phyloP scores from a whole-genome alignment of 163 green algal species.

The Chloromonas sp. region DNA sequence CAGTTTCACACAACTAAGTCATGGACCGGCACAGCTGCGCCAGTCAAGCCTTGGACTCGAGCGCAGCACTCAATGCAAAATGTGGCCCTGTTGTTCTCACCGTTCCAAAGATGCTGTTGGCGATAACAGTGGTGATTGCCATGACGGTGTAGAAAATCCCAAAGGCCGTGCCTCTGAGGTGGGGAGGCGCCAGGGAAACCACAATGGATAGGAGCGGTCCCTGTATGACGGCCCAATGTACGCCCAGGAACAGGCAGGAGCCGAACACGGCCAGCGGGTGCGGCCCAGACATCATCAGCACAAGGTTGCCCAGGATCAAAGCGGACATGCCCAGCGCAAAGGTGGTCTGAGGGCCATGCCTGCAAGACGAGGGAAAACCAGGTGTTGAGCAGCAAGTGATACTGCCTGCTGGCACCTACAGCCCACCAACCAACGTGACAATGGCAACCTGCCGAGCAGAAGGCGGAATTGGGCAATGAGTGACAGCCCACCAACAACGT shows the following conservation, averaged over 20 bases:
- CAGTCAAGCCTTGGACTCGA: background rate
- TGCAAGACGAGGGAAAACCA: background rate
- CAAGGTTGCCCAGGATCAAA: slow-evolving; percentile 44
- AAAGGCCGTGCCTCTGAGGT: slow-evolving; percentile 53
- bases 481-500: no score
- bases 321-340: slow-evolving; percentile 48
- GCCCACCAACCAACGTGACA: background rate
- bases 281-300: slow-evolving; percentile 33
- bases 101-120: slow-evolving; percentile 49
- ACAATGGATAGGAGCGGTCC: slow-evolving; percentile 52
- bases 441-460: background rate
- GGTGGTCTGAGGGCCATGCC: slow-evolving; percentile 33
- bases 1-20: background rate
- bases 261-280: slow-evolving; percentile 46
- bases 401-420: no score
- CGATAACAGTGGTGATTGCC: slow-evolving; percentile 38
- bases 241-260: slow-evolving; percentile 42
- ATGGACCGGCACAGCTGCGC: background rate
- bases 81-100: background rate
- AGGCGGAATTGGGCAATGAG: no score
- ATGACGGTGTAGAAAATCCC: slow-evolving; percentile 64
- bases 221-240: slow-evolving; percentile 47
- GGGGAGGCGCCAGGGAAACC: slow-evolving; percentile 34
- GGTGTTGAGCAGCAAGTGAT: background rate
- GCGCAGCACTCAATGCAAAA: background rate